A percentile compares a stretch with the other conserved stretches of the same genome.
Evolutionary conservation across 495 filamentous ascomycete genomes (phyloP).

Genomic region (Penicillium desertorum): DNA sequence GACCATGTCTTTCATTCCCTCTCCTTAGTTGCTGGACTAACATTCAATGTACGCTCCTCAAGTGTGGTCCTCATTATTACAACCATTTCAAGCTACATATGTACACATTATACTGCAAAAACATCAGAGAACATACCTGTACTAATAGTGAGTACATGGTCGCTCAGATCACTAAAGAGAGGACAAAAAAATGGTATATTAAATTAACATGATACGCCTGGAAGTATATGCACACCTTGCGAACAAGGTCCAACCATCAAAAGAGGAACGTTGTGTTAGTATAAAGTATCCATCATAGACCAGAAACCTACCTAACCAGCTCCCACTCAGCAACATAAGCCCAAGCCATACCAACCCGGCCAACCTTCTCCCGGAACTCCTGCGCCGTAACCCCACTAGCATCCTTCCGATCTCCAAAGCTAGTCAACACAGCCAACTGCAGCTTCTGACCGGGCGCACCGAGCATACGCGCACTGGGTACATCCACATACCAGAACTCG

Average conservation of each 20-base stretch:
- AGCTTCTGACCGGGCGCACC: slow-evolving; percentile 69
- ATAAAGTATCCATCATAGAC: not conserved
- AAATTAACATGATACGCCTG: not conserved
- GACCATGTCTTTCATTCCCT: not conserved
- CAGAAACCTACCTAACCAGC: slow-evolving; percentile 44
- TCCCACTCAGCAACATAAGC: slow-evolving; percentile 68
- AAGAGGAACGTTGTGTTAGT: not conserved
- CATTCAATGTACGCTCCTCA: too few relatives aligned
- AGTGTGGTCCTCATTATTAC: too few relatives aligned
- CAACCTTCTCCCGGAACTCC: slow-evolving; percentile 63
- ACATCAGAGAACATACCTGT: not conserved
- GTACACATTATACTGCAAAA: not conserved
- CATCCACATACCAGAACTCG: slow-evolving; percentile 74
- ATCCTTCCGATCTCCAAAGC: slow-evolving; percentile 57
- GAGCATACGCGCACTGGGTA: slow-evolving; percentile 58
- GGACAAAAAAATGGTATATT: not conserved
- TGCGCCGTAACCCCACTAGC: slow-evolving; percentile 65
- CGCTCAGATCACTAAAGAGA: not conserved
- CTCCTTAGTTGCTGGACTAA: too few relatives aligned
- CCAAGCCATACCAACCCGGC: slow-evolving; percentile 60
- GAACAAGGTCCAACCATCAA: not conserved
- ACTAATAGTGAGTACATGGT: not conserved
- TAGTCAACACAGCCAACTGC: slow-evolving; percentile 60
- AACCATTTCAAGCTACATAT: not conserved
- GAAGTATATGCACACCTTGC: not conserved